These are phyloP conservation scores for Hippophae tibetana DNA, from an alignment of 306 rosid genomes.

Conservation along the genomic window DNA sequence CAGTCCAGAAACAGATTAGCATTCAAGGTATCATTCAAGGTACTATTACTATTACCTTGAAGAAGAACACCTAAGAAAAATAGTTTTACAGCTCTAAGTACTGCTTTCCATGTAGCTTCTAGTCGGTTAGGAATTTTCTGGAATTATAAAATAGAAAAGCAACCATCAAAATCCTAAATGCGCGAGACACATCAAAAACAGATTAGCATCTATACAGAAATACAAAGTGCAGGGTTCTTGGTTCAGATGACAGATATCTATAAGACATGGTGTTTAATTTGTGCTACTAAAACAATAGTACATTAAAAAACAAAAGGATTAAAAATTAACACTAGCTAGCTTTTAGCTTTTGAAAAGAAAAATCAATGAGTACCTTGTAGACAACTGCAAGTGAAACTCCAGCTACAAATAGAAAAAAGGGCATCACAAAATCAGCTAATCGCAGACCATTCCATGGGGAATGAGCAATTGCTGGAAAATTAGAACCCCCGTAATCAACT, in stretches of 20 bases:
- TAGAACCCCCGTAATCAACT: conserved; percentile 65
- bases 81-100: conserved; percentile 45
- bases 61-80: conserved; percentile 62
- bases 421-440: conserved; percentile 85
- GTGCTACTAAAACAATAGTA: not conserved
- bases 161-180: not conserved
- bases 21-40: conserved; percentile 1
- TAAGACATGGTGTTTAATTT: not conserved
- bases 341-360: not conserved
- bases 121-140: conserved; percentile 49
- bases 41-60: conserved; percentile 50
- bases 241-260: not conserved
- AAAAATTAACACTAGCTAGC: too few species aligned
- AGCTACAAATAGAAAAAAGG: conserved; percentile 72
- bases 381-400: conserved; percentile 70
- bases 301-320: too few species aligned
- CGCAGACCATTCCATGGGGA: conserved; percentile 76
- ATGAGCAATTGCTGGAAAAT: conserved; percentile 65
- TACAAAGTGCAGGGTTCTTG: too few species aligned
- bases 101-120: conserved; percentile 54
- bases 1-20: too few species aligned
- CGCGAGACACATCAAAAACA: not conserved
- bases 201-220: not conserved
- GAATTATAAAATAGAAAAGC: conserved; percentile 2
- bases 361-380: conserved; percentile 42